Percentiles rank a stretch among this genome's conserved stretches.
Evolutionary conservation across 2,329 filamentous ascomycete genomes (phyloP).

Genomic region (Hypomyces perniciosus): DNA sequence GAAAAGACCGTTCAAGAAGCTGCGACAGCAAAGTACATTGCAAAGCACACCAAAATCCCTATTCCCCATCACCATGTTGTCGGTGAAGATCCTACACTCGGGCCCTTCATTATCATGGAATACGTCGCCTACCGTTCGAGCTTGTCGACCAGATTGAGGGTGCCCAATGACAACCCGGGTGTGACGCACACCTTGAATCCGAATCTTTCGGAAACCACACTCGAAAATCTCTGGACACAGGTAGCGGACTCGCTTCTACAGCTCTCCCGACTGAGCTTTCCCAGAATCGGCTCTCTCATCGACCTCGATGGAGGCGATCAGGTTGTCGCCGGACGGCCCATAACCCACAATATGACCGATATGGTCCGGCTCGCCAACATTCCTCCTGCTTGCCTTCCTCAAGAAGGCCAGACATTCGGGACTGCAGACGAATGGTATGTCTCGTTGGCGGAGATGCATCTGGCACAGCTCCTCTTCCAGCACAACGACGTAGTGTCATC

Average conservation of each 20-base stretch:
- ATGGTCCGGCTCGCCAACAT: constrained; percentile 25
- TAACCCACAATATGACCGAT: constrained; percentile 39
- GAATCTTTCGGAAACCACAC: constrained; percentile 24
- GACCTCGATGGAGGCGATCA: constrained; percentile 21
- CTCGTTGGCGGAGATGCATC: constrained; percentile 34
- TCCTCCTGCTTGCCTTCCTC: constrained; percentile 17
- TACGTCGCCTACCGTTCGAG: constrained; percentile 15
- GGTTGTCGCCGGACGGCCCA: constrained; percentile 27
- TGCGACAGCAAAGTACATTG: constrained; percentile 17
- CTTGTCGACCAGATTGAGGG: constrained; percentile 18
- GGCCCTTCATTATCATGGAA: constrained; percentile 21
- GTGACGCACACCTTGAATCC: constrained; percentile 18
- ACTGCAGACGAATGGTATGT: constrained; percentile 32
- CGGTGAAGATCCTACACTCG: constrained; percentile 17
- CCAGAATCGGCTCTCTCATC: constrained; percentile 33
- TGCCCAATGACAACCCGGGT: constrained; percentile 15
- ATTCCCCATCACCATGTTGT: constrained; percentile 20
- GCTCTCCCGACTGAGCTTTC: constrained; percentile 28
- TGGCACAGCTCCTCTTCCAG: constrained; percentile 35
- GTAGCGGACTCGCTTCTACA: constrained; percentile 35
- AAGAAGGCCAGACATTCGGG: constrained; percentile 17
- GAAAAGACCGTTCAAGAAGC: constrained; percentile 22
- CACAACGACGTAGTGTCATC: constrained; percentile 32
- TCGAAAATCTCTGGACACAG: constrained; percentile 28
- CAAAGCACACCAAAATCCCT: constrained; percentile 17